phyloP scores from a whole-genome alignment of 2,329 filamentous ascomycete genomes.

The Aspergillus melleus region DNA sequence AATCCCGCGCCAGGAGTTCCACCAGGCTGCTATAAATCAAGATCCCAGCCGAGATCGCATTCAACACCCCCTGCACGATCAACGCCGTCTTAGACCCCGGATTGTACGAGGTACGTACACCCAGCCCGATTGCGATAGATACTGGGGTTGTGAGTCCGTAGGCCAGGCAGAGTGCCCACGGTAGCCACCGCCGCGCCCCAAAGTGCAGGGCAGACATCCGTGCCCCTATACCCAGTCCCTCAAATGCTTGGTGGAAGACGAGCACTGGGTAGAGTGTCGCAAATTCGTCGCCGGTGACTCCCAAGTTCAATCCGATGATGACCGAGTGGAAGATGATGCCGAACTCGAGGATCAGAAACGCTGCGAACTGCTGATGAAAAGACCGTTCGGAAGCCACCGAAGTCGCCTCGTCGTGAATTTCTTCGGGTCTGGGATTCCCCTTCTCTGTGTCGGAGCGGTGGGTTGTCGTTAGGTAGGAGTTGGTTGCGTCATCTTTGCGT shows the following conservation, averaged over 20 bases:
- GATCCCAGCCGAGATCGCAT: constrained; percentile 51
- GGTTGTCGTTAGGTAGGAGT: constrained; percentile 9
- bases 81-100: constrained; percentile 43
- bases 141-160: constrained; percentile 57
- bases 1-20: constrained; percentile 52
- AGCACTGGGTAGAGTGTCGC: constrained; percentile 59
- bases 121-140: constrained; percentile 50
- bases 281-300: constrained; percentile 60
- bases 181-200: constrained; percentile 46
- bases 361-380: constrained; percentile 40
- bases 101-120: constrained; percentile 47
- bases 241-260: constrained; percentile 65
- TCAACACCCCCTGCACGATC: constrained; percentile 48
- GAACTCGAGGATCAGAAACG: constrained; percentile 54
- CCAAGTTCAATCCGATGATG: constrained; percentile 64
- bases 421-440: background rate
- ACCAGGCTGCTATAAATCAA: constrained; percentile 53
- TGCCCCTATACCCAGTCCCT: constrained; percentile 63
- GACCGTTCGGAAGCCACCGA: constrained; percentile 25
- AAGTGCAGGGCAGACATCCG: constrained; percentile 60
- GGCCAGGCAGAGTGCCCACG: constrained; percentile 50
- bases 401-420: constrained; percentile 3
- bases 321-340: constrained; percentile 65
- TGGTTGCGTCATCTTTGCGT: constrained; percentile 18
- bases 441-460: background rate